Evolutionary conservation across 805 yeast genomes (phyloP).

Genomic region (Nakazawaea pomicola): DNA sequence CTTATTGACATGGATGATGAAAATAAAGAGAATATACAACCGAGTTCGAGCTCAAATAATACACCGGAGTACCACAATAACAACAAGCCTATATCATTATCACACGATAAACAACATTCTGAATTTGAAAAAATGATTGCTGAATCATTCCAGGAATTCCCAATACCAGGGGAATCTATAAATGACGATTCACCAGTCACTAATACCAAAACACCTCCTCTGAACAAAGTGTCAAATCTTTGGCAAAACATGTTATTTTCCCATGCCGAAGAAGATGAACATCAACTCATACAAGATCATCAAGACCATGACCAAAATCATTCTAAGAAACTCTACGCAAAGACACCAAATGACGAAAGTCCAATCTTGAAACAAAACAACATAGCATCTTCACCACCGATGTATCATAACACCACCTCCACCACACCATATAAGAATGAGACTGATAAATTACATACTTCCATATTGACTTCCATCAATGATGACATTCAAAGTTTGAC

Average conservation of each 20-base stretch:
- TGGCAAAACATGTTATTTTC: constrained; percentile 10
- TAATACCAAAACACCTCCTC: background rate
- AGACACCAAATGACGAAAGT: constrained; percentile 6
- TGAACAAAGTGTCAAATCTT: too few relatives aligned
- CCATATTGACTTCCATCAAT: constrained; percentile 9
- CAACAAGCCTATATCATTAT: constrained; percentile 8
- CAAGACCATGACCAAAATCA: too few relatives aligned
- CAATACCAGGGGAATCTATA: background rate
- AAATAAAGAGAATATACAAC: constrained; percentile 14
- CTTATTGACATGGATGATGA: constrained; percentile 31
- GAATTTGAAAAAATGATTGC: constrained; percentile 16
- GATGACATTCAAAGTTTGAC: constrained; percentile 8
- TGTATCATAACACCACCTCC: too few relatives aligned
- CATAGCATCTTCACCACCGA: constrained; percentile 11
- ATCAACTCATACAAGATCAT: background rate
- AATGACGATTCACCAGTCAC: constrained; percentile 2
- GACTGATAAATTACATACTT: constrained; percentile 2
- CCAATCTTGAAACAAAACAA: too few relatives aligned
- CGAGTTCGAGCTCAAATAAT: too few relatives aligned
- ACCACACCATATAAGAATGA: constrained; percentile 5
- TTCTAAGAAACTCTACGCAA: constrained; percentile 1
- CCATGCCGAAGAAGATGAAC: constrained; percentile 12
- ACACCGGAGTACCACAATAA: too few relatives aligned
- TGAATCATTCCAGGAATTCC: constrained; percentile 21
- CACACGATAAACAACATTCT: background rate